Evolutionary conservation across 305 asterid genomes (phyloP).

Genomic region (Fraxinus xanthoxyloides): DNA sequence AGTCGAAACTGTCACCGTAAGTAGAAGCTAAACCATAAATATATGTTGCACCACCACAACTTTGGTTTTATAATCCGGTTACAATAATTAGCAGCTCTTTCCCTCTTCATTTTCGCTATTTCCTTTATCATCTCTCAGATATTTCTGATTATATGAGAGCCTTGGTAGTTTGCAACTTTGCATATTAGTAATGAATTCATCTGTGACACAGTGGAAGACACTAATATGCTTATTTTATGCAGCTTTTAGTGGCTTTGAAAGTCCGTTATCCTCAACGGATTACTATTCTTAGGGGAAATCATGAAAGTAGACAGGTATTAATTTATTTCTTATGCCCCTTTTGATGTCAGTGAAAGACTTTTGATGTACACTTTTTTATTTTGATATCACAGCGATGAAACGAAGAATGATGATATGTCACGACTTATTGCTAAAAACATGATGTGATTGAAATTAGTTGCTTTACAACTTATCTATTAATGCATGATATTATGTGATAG

Average conservation of each 20-base stretch:
- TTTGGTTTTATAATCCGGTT: constrained; percentile 12
- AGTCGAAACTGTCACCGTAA: constrained; percentile 84
- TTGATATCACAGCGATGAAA: neutral
- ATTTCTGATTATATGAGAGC: neutral
- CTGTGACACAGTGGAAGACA: neutral
- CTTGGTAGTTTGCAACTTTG: neutral
- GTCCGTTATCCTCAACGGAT: constrained; percentile 90
- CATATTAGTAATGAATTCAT: neutral
- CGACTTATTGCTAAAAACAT: neutral
- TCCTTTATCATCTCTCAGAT: neutral
- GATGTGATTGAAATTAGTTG: neutral
- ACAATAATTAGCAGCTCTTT: constrained; percentile 1
- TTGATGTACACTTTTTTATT: neutral
- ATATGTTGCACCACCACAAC: neutral
- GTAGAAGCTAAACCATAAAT: constrained; percentile 28
- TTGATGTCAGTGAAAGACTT: neutral
- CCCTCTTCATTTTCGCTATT: neutral
- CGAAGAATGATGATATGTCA: neutral
- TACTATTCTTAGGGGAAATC: constrained; percentile 94
- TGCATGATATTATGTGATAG: neutral
- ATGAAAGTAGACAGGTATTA: constrained; percentile 88
- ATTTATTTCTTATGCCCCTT: neutral
- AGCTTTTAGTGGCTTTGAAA: constrained; percentile 93
- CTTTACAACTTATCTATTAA: neutral
- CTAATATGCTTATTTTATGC: constrained; percentile 37